Evolutionary conservation across 805 yeast genomes (phyloP).

Genomic region (Lipomyces chichibuensis): DNA sequence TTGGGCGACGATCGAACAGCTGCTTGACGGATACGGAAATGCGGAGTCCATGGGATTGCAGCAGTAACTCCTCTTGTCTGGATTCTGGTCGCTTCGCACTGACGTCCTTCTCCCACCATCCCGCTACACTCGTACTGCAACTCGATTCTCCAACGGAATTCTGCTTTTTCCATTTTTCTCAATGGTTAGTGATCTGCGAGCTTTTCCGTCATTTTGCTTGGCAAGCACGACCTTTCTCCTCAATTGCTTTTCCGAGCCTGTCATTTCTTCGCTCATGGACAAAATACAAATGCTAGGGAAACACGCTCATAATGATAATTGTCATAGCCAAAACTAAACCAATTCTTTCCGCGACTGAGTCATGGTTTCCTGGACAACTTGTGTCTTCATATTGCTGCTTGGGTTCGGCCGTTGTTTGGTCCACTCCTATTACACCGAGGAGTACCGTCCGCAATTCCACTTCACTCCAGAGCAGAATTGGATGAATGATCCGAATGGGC

Average conservation of each 20-base stretch:
- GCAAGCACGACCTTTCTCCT: not conserved
- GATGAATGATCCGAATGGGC: slow-evolving; percentile 17
- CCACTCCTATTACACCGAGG: slow-evolving; percentile 1
- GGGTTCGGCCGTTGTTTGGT: not conserved
- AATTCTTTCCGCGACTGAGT: not conserved
- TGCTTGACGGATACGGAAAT: no score
- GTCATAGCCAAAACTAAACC: not conserved
- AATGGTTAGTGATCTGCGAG: not conserved
- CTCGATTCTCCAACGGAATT: no score
- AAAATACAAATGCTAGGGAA: not conserved
- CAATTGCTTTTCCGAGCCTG: not conserved
- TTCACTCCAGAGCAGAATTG: slow-evolving; percentile 7
- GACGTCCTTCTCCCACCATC: no score
- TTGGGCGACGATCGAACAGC: no score
- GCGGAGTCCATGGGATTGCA: no score
- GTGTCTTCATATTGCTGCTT: not conserved
- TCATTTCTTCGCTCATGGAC: not conserved
- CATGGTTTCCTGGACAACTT: not conserved
- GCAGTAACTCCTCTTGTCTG: no score
- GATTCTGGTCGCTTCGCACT: no score
- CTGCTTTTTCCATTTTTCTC: no score
- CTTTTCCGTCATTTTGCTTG: not conserved
- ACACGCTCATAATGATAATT: no score
- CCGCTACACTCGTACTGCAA: no score
- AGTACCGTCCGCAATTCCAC: slow-evolving; percentile 12